phyloP scores from a whole-genome alignment of 2,329 filamentous ascomycete genomes.

The Aureobasidium musti region DNA sequence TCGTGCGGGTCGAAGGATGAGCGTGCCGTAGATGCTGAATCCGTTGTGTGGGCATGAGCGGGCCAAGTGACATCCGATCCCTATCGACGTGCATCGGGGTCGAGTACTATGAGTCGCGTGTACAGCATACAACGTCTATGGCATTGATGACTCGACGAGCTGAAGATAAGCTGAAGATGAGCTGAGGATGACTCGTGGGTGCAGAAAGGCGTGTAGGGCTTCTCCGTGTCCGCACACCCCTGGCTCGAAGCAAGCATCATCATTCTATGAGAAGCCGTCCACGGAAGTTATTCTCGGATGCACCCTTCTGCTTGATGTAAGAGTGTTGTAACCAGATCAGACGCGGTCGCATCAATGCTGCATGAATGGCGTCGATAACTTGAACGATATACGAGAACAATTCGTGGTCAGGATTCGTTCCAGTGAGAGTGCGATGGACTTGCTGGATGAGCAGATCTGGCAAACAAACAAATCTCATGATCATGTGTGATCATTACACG shows the following conservation, averaged over 20 bases:
- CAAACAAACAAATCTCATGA: too few relatives aligned
- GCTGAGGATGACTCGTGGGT: neutral
- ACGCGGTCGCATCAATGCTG: neutral
- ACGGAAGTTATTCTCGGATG: neutral
- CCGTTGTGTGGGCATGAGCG: neutral
- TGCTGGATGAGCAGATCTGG: neutral
- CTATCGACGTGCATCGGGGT: too few relatives aligned
- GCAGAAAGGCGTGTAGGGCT: neutral
- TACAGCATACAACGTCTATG: neutral
- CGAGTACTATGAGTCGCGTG: neutral
- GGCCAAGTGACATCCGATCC: neutral
- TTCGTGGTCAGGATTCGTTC: too few relatives aligned
- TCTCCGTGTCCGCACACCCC: neutral
- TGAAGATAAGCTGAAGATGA: neutral
- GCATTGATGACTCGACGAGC: neutral
- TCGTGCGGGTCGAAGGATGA: neutral
- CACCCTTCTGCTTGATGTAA: neutral
- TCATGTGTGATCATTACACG: too few relatives aligned
- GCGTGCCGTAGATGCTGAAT: neutral
- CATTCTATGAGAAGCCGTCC: neutral
- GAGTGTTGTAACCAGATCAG: neutral
- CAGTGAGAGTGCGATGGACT: too few relatives aligned
- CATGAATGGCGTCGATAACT: neutral
- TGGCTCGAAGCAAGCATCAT: slow-evolving; percentile 6
- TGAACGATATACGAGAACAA: neutral